phyloP scores from a whole-genome alignment of 768 basidiomycete genomes.

The Lactarius deliciosus region DNA sequence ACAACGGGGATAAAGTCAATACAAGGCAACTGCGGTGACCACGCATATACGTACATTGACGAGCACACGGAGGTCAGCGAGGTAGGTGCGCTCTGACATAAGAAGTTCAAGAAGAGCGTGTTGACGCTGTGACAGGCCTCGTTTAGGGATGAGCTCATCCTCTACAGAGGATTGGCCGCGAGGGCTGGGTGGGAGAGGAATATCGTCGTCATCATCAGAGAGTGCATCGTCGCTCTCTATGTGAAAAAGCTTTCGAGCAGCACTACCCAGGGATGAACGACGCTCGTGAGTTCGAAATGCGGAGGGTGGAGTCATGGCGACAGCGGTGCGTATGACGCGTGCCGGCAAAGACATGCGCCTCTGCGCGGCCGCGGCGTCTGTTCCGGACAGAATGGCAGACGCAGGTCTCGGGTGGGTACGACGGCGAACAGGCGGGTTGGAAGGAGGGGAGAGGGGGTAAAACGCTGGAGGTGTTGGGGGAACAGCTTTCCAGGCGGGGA shows the following conservation, averaged over 20 bases:
- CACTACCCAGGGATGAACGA: slow-evolving; percentile 21
- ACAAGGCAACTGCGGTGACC: background rate
- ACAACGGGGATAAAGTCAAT: slow-evolving; percentile 9
- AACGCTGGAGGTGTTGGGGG: slow-evolving; percentile 28
- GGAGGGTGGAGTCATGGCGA: slow-evolving; percentile 11
- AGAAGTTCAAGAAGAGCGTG: slow-evolving; percentile 86
- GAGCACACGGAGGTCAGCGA: slow-evolving; percentile 72
- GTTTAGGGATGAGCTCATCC: slow-evolving; percentile 20
- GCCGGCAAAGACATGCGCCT: slow-evolving; percentile 24
- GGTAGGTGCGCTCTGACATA: slow-evolving; percentile 80
- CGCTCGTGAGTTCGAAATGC: slow-evolving; percentile 12
- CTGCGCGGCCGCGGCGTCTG: slow-evolving; percentile 7
- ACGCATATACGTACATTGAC: slow-evolving; percentile 55
- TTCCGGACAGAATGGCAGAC: slow-evolving; percentile 8
- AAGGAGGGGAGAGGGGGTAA: slow-evolving; percentile 19
- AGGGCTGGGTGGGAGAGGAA: slow-evolving; percentile 6
- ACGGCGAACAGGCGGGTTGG: slow-evolving; percentile 17
- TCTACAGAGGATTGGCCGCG: background rate
- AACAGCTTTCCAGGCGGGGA: slow-evolving; percentile 28
- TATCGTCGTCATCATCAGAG: slow-evolving; percentile 37
- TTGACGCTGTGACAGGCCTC: slow-evolving; percentile 37
- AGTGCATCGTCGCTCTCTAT: slow-evolving; percentile 36
- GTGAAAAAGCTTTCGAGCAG: slow-evolving; percentile 35
- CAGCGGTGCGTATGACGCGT: slow-evolving; percentile 8
- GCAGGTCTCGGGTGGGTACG: slow-evolving; percentile 27